Evolutionary conservation across 306 rosid species (phyloP), one percentile per base, ranked within the genome.

Genomic region (Argentina anserina): DNA sequence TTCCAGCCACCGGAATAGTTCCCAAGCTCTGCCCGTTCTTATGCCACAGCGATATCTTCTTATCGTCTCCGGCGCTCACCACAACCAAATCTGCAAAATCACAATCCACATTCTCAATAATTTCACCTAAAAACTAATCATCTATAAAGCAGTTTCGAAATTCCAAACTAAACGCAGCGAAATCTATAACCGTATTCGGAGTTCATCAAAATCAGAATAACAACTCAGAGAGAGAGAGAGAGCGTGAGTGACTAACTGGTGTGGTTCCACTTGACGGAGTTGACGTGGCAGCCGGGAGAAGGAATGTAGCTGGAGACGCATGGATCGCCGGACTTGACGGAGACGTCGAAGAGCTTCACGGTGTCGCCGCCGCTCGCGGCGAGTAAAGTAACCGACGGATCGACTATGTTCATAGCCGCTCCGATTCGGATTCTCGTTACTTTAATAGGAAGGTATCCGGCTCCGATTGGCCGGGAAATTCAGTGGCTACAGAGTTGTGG

Each of bases 1-100:
- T 66, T 8, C 97, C 97, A 31, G 91, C 79, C 53, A 91, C 75
- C 2, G 99, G 99, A 80, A 95, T 90, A 78, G 97, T 95, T 65
- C 99, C 97, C 97, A 95, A 85, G 86, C 88, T 87, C 53, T 90
- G 90, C 78, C 99, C 99, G 80, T 86, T 95, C 89, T 84, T 91
- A 49, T 85, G 84, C 96, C 97, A 90, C 78, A 95, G 61, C 0
- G 97, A 95, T 70, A 95, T 91, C 97, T 84, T 90, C 89, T 86
- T 90, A 69, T 95, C 99, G 60, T 95, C 99, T 63, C 97, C 99
- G 59, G 96, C 97, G 85, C 99, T 90, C 45, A 95, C 99, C 87
- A 90, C 93, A 76, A 92, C 97, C 86, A 95, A 84, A 87, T 95
- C 99, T 95, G 83, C 58, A 42, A 53, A 71, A 76, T 52, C 50